These are phyloP conservation scores for Talaromyces trachyspermus DNA, from an alignment of 495 filamentous ascomycete species.

Conservation along the genomic window DNA sequence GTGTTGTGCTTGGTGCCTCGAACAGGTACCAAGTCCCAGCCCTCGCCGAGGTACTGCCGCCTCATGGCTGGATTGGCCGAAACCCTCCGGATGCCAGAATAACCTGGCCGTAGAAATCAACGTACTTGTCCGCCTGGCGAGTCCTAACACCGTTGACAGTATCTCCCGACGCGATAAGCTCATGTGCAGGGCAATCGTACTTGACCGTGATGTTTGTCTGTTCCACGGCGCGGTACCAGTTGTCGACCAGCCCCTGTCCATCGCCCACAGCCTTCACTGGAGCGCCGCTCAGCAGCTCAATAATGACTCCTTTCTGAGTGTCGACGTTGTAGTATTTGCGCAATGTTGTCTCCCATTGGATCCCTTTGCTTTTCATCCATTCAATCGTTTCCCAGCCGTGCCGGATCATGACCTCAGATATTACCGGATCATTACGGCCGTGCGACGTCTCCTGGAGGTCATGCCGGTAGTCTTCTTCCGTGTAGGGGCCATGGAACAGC, in stretches of 20 bases:
- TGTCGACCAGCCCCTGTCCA: too few relatives aligned
- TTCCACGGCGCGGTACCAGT: too few relatives aligned
- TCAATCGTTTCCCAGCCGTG: slow-evolving; percentile 40
- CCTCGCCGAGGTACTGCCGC: slow-evolving; percentile 49
- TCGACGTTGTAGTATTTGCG: too few relatives aligned
- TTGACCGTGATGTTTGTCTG: too few relatives aligned
- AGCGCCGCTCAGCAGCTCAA: slow-evolving; percentile 38
- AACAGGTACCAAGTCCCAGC: slow-evolving; percentile 53
- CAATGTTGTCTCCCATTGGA: slow-evolving; percentile 53
- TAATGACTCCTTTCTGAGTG: too few relatives aligned
- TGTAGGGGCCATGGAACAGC: slow-evolving; percentile 42
- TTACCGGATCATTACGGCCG: slow-evolving; percentile 35
- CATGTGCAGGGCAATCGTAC: too few relatives aligned
- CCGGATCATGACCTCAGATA: slow-evolving; percentile 37
- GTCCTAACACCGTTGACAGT: background rate
- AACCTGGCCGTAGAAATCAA: slow-evolving; percentile 35
- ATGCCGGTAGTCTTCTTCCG: slow-evolving; percentile 30
- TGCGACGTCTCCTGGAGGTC: slow-evolving; percentile 46
- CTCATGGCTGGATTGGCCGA: slow-evolving; percentile 46
- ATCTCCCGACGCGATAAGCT: too few relatives aligned
- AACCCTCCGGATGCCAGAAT: slow-evolving; percentile 57
- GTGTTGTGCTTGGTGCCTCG: slow-evolving; percentile 56
- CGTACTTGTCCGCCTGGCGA: background rate
- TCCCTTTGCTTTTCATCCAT: slow-evolving; percentile 47
- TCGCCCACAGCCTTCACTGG: background rate